Base-by-base conservation (phyloP, 352 stramenopile genomes). In the Globisporangium lucens region DNA sequence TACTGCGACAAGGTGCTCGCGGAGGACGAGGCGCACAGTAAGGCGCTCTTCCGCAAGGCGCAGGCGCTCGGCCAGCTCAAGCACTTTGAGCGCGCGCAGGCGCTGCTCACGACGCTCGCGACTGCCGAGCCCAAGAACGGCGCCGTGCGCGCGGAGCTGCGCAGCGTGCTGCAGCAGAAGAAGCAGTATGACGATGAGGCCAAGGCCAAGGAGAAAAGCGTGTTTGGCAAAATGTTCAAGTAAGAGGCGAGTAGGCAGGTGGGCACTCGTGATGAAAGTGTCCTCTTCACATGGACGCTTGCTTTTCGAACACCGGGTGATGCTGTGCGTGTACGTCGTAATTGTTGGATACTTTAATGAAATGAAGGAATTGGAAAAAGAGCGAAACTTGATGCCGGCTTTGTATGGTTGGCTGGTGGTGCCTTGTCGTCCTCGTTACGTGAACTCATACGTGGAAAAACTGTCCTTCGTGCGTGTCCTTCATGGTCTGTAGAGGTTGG, bases 11-110 rank as follows among this genome's bases (percentile, higher is more conserved):
- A 94, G 46, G 85, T 93, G 61, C 73, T 95, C 53, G 78, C 69
- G n/a, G 67, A 88, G 22, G 77, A 93, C 38, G 71, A 73, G 7
- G 65, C 72, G 24, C 85, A 95, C 70, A 84, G 77, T 69, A 95
- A 95, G 71, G 87, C 85, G 30, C 79, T 78, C 22, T 93, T 95
- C 76, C 87, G 87, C 56, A 91, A 93, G 74, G 86, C 83, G 43
- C 85, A 94, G 71, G 84, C 84, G 56, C 75, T 93, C 62, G 70
- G 69, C 66, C 79, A 89, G 67, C 75, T 89, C 35, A 64, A 71
- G 68, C 70, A 87, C 55, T 90, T 80, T 58, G 82, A 89, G 8
- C 77, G 71, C 27, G 84, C 85, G 13, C 77, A 83, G 35, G 61
- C 70, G 56, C 65, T 95, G 27, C 79, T 95, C 33, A 75, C 57